phyloP scores from a whole-genome alignment of 2,329 filamentous ascomycete species.

The Fusarium tuaranense region DNA sequence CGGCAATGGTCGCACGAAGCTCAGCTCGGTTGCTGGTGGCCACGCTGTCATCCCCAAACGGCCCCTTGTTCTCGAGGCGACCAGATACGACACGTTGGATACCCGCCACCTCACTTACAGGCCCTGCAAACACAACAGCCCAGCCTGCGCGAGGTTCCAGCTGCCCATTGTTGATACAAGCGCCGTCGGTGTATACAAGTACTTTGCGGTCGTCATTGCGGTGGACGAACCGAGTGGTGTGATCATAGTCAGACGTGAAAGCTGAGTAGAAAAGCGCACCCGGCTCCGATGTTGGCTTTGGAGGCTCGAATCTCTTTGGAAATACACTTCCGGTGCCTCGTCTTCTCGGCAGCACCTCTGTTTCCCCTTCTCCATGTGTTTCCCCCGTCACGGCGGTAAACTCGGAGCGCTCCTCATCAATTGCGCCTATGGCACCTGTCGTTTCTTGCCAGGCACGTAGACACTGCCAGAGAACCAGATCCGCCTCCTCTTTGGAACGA shows the following conservation, averaged over 20 bases:
- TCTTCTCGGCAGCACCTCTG: neutral
- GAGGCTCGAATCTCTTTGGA: constrained; percentile 1
- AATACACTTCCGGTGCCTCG: constrained; percentile 8
- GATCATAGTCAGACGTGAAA: neutral
- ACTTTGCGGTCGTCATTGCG: constrained; percentile 15
- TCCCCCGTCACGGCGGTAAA: neutral
- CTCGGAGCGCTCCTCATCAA: neutral
- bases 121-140: constrained; percentile 47
- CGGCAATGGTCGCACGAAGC: constrained; percentile 18
- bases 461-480: constrained; percentile 9
- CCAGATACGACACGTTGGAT: neutral
- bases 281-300: neutral
- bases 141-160: constrained; percentile 53
- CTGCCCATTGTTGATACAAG: constrained; percentile 57
- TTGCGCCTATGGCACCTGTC: constrained; percentile 4
- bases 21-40: constrained; percentile 59
- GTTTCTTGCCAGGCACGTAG: constrained; percentile 14
- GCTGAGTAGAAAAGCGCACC: neutral
- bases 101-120: neutral
- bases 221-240: constrained; percentile 17
- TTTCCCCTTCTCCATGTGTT: neutral
- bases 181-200: constrained; percentile 60
- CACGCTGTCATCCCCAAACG: constrained; percentile 48
- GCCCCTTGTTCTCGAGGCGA: constrained; percentile 56
- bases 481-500: constrained; percentile 16